Evolutionary conservation across 2,329 filamentous ascomycete species (phyloP).

Genomic region (Canariomyces notabilis): DNA sequence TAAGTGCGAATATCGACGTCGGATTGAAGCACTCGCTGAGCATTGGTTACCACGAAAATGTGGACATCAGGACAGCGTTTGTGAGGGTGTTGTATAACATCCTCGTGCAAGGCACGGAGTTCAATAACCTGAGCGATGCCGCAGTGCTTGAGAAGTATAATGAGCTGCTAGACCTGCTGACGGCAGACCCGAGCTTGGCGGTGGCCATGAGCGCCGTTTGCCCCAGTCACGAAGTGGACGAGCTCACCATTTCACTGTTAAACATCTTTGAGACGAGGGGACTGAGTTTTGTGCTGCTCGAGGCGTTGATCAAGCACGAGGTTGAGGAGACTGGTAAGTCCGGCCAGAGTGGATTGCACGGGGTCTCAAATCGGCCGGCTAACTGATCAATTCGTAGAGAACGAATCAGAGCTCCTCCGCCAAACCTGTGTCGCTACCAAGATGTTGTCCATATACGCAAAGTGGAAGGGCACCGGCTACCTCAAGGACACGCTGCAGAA

Average conservation of each 20-base stretch:
- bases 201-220: constrained; percentile 61
- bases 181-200: constrained; percentile 57
- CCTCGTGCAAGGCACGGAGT: constrained; percentile 65
- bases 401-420: constrained; percentile 62
- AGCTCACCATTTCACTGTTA: constrained; percentile 61
- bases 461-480: constrained; percentile 64
- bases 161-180: constrained; percentile 58
- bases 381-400: constrained; percentile 40
- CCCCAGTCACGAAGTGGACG: constrained; percentile 63
- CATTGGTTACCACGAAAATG: constrained; percentile 66
- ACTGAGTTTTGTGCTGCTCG: constrained; percentile 57
- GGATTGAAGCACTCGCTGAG: constrained; percentile 65
- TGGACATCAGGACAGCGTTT: constrained; percentile 65
- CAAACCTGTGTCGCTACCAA: constrained; percentile 67
- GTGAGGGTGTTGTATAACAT: constrained; percentile 68
- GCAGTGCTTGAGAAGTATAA: constrained; percentile 66
- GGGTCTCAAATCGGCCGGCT: background rate
- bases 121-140: constrained; percentile 62
- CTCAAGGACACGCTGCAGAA: constrained; percentile 61
- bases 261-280: constrained; percentile 67
- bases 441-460: constrained; percentile 65
- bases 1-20: constrained; percentile 68
- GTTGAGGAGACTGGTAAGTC: constrained; percentile 57
- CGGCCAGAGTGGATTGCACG: no score
- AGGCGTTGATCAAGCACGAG: constrained; percentile 63